These are phyloP conservation scores for Fraxinus anomala DNA, from an alignment of 257 asterid genomes.

Conservation along the genomic window DNA sequence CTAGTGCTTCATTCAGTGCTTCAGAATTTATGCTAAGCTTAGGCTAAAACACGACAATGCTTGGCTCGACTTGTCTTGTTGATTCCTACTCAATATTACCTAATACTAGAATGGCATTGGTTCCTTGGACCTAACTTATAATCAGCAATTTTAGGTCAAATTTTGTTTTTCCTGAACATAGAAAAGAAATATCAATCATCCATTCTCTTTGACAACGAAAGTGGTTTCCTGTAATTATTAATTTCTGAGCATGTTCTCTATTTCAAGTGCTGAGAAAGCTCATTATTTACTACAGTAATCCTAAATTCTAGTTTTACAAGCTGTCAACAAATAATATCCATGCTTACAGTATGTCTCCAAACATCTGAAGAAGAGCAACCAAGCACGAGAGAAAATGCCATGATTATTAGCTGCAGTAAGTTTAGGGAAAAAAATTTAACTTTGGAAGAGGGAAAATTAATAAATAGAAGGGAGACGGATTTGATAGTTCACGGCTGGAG, in stretches of 20 bases:
- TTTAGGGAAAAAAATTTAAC: neutral
- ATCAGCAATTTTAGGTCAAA: neutral
- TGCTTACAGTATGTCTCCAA: conserved; percentile 5
- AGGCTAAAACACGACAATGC: neutral
- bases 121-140: neutral
- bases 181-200: neutral
- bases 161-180: neutral
- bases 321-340: neutral
- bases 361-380: conserved; percentile 22
- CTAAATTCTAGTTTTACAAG: conserved; percentile 9
- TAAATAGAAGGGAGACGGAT: neutral
- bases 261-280: neutral
- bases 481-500: conserved; percentile 1
- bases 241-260: neutral
- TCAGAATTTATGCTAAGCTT: neutral
- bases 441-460: conserved; percentile 2
- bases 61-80: neutral
- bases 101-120: neutral
- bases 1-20: neutral
- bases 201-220: neutral
- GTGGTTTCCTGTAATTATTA: neutral
- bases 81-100: neutral
- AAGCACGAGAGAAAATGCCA: neutral
- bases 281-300: neutral
- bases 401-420: neutral